Percentiles rank a stretch among this genome's conserved stretches.
Conservation (phyloP, 2,329 filamentous ascomycete genomes). For the Aureobasidium sp. region DNA sequence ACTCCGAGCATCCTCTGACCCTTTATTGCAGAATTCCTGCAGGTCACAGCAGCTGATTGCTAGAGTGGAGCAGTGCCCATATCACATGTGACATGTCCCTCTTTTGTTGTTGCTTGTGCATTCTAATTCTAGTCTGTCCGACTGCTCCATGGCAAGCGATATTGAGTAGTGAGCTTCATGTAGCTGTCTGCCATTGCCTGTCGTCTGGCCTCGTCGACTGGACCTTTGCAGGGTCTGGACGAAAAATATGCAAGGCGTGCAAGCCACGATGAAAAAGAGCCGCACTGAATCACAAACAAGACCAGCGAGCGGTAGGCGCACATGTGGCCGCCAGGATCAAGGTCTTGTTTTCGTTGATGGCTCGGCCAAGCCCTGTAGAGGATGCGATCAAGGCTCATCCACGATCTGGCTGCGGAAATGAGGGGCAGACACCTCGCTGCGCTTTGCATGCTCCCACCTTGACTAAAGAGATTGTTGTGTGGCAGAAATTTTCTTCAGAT, state of each 20-base stretch:
- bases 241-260: background rate
- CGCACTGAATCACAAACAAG: constrained; percentile 3
- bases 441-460: background rate
- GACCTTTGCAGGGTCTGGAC: background rate
- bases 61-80: background rate
- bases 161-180: background rate
- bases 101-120: background rate
- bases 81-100: background rate
- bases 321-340: background rate
- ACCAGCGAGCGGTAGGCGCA: background rate
- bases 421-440: background rate
- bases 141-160: background rate
- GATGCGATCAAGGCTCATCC: constrained; percentile 5
- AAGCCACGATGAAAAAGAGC: background rate
- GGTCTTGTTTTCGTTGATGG: background rate
- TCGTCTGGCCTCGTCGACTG: background rate
- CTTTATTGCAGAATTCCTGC: background rate
- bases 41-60: background rate
- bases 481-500: constrained; percentile 10
- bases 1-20: background rate
- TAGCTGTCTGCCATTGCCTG: background rate
- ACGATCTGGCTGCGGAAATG: background rate
- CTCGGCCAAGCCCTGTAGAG: constrained; percentile 7
- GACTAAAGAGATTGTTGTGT: background rate
- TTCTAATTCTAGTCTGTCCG: background rate